These are phyloP conservation scores for Aspergillus aculeatinus DNA, from an alignment of 2,329 filamentous ascomycete species.

Conservation along the genomic window DNA sequence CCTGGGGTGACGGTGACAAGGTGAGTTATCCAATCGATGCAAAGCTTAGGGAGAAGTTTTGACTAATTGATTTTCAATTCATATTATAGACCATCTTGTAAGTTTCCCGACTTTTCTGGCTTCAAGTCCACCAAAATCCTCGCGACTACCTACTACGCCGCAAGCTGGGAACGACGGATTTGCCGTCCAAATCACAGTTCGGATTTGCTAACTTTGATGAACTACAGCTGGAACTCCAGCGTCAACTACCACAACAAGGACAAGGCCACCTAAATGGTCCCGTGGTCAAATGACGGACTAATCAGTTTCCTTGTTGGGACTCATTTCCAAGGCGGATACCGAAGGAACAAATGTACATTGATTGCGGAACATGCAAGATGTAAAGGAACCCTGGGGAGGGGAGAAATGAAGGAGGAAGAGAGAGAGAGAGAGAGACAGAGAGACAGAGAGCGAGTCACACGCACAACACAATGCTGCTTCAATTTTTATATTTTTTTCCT, in stretches of 20 bases:
- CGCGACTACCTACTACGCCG: neutral
- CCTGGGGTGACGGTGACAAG: conserved; percentile 96
- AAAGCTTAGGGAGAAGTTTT: conserved; percentile 5
- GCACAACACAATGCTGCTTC: conserved; percentile 12
- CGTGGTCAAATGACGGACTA: neutral
- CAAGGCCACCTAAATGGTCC: conserved; percentile 53
- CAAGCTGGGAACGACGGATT: neutral
- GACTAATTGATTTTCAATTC: conserved; percentile 2
- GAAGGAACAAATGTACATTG: conserved; percentile 34
- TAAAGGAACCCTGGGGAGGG: conserved; percentile 1
- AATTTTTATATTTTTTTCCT: conserved; percentile 17
- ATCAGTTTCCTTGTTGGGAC: conserved; percentile 6
- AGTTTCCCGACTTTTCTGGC: conserved; percentile 36
- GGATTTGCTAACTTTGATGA: conserved; percentile 17
- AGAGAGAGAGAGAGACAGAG: conserved; percentile 13
- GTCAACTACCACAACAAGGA: conserved; percentile 98
- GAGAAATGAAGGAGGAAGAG: neutral
- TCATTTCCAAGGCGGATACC: neutral
- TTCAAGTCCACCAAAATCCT: neutral
- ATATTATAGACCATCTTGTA: conserved; percentile 62
- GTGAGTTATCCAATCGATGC: conserved; percentile 46
- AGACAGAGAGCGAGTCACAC: conserved; percentile 19
- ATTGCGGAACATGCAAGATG: conserved; percentile 19
- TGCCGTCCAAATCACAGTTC: neutral
- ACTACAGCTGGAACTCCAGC: conserved; percentile 78